These are phyloP conservation scores for Panicum miliaceum DNA, from an alignment of 176 grass and related monocot species.

Conservation along the genomic window DNA sequence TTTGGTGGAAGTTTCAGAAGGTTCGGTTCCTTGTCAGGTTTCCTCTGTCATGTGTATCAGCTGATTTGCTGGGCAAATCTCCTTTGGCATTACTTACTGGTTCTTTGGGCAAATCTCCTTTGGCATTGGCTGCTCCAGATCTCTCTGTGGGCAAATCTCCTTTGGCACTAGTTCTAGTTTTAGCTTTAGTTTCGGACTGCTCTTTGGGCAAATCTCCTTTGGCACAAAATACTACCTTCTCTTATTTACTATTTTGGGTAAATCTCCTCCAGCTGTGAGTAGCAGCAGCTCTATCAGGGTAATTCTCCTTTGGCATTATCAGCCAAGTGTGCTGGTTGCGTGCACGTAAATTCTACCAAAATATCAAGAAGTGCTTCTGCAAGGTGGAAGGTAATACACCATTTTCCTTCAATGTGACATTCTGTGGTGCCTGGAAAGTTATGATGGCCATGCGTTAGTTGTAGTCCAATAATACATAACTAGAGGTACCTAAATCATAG, in stretches of 20 bases:
- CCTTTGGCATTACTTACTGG: constrained; percentile 77
- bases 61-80: constrained; percentile 77
- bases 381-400: constrained; percentile 35
- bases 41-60: constrained; percentile 18
- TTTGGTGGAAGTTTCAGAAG: constrained; percentile 30
- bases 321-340: constrained; percentile 31
- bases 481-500: background rate
- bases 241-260: constrained; percentile 37
- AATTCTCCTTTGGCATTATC: constrained; percentile 53
- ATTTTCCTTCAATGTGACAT: constrained; percentile 1
- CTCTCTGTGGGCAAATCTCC: constrained; percentile 58
- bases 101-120: constrained; percentile 77
- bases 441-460: background rate
- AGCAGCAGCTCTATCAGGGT: constrained; percentile 32
- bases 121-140: constrained; percentile 41
- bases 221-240: constrained; percentile 35
- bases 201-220: constrained; percentile 77
- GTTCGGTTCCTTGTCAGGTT: background rate
- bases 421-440: background rate
- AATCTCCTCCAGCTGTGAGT: constrained; percentile 59
- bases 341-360: constrained; percentile 27
- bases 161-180: constrained; percentile 72
- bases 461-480: background rate
- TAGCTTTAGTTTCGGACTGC: constrained; percentile 40
- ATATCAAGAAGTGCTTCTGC: constrained; percentile 26